Evolutionary conservation across 495 filamentous ascomycete species (phyloP).

Genomic region (Penicillium atrosanguineum): DNA sequence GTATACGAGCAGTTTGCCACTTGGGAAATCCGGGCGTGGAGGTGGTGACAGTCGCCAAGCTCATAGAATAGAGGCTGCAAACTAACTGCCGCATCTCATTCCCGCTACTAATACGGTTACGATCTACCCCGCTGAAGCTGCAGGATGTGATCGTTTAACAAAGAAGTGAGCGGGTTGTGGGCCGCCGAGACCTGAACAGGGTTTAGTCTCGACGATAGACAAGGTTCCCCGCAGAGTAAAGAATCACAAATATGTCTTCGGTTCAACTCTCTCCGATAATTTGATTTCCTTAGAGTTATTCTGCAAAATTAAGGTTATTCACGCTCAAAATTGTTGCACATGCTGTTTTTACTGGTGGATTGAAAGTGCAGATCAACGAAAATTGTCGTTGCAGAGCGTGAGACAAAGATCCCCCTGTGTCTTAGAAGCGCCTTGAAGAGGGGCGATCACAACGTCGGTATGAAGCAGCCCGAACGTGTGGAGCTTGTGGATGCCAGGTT

Average conservation of each 20-base stretch:
- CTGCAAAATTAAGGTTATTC: neutral
- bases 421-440: neutral
- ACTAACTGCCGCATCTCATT: neutral
- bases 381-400: neutral
- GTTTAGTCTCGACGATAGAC: slow-evolving; percentile 7
- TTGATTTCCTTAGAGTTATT: neutral
- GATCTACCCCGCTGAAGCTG: neutral
- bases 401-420: neutral
- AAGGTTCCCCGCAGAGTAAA: slow-evolving; percentile 7
- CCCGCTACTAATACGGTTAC: neutral
- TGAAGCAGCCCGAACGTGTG: slow-evolving; percentile 1
- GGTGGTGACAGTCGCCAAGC: neutral
- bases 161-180: slow-evolving; percentile 1
- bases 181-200: neutral
- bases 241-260: neutral
- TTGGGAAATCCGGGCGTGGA: neutral
- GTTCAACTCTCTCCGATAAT: neutral
- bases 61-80: neutral
- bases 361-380: neutral
- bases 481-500: neutral
- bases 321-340: neutral
- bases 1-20: no score
- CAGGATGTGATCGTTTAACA: neutral
- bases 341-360: neutral
- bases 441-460: neutral